Base-by-base conservation (phyloP, 2,329 filamentous ascomycete genomes). In the Sclerotinia spermophila region DNA sequence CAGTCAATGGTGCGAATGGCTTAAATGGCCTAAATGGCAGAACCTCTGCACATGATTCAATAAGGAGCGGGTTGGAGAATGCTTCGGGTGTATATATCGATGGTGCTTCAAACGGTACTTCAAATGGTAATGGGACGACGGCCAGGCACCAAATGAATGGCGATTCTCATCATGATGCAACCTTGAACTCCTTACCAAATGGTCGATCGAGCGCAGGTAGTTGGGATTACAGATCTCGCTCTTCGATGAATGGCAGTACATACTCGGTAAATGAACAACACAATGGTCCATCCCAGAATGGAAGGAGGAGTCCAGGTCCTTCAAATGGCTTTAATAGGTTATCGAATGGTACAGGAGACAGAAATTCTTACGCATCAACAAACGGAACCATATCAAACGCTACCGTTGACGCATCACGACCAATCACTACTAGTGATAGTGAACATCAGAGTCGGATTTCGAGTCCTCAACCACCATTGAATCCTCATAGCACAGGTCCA, bases 131-230 rank as follows among this genome's bases (percentile, higher is more conserved):
- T n/a, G 71, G 71, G 56, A 71, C 61, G 44, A 70, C 67, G n/a
- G 72, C 67, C 21, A 72, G 73, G 53, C 51, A 68, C 24, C 74
- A 74, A 38, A 71, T 72, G 71, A 79, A 78, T 75, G 78, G 78
- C 30, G 77, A 78, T 62, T 72, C 74, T 68, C 68, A 72, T 27
- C 73, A 74, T 68, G 77, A 79, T 64, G 85, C 87, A 77, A 89
- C 85, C 81, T 86, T 89, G 81, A 86, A 83, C 79, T 85, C 87
- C 51, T 77, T 87, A 77, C 84, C 86, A 75, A 89, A 90, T 78
- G 87, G 85, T 74, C 84, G 83, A 75, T 82, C 83, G 71, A 82
- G 82, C 65, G 80, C 79, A 53, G 84, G 82, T 73, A 82, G 77
- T 65, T 79, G 76, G 77, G 78, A 79, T 56, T 72, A 77, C 58